Evolutionary conservation across 202 grass and related monocot genomes (phyloP), one percentile per base, ranked within the genome.

Genomic region (Schoenoplectus tabernaemontani): DNA sequence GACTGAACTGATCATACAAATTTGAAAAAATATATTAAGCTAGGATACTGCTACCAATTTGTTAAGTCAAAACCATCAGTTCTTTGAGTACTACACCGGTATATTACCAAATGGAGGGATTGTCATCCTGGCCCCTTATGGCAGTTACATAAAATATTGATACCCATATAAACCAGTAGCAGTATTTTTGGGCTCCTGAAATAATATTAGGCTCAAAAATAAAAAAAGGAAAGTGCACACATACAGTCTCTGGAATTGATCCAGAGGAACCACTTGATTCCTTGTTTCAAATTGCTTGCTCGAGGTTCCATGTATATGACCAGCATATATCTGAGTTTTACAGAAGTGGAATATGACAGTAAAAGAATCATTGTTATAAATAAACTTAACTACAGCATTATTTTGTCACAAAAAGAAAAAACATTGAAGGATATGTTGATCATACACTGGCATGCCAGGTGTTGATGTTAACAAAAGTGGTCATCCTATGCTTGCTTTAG

Each of bases 221-320:
- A n/a, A n/a, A n/a, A 62, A 63, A 64, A 46, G 47, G 71, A 63
- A 12, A 43, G 82, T 53, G 58, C 73, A 79, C 19, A 84, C 91
- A 83, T 93, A 99, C 96, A 86, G 81, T 83, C 86, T 95, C 68
- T 79, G 81, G 53, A 85, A 85, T 82, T 82, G 87, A 5, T 85
- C 71, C 75, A 89, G 22, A 10, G 51, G 66, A 81, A 65, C 26
- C 51, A 87, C 62, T 79, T 85, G 81, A 98, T 88, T 88, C 68
- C 76, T 81, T 37, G 87, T 83, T 58, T n/a, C 69, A 64, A 43
- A 82, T 22, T 69, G 56, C 80, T 84, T 92, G 75, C 71, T 70
- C 16, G 80, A 80, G 56, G 70, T 62, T 72, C 81, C 84, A 58
- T 84, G 62, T 78, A 83, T 68, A 20, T 68, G 86, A 59, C 85